Conservation (phyloP, 805 yeast genomes). For the Pichia sporocuriosa region DNA sequence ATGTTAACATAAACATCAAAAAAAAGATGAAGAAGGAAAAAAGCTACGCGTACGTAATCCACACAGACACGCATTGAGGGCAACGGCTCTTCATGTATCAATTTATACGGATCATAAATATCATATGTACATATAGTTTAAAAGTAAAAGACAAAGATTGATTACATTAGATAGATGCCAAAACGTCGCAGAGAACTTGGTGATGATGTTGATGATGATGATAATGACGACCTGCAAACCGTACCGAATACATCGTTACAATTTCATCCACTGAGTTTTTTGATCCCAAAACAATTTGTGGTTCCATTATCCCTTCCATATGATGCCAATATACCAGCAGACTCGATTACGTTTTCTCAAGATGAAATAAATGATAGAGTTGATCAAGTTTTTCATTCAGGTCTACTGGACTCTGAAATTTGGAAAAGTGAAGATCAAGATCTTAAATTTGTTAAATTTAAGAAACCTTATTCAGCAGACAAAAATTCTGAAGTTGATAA, state of each 20-base stretch:
- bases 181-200: not conserved
- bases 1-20: no score
- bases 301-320: constrained; percentile 27
- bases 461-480: constrained; percentile 27
- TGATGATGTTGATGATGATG: constrained; percentile 6
- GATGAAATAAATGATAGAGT: constrained; percentile 6
- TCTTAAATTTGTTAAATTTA: constrained; percentile 26
- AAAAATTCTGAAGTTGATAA: not conserved
- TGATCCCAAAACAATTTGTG: constrained; percentile 34
- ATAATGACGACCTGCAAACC: no score
- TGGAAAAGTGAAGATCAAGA: constrained; percentile 23
- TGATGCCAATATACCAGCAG: constrained; percentile 10
- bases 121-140: no score
- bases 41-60: no score
- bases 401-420: constrained; percentile 14
- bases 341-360: constrained; percentile 7
- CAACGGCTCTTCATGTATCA: no score
- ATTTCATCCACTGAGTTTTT: constrained; percentile 29
- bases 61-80: no score
- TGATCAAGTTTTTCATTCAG: not conserved
- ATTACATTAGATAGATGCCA: constrained; percentile 1
- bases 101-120: no score
- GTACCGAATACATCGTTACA: constrained; percentile 20
- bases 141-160: no score
- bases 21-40: no score